Evolutionary conservation across 169 alveolate species (phyloP), one percentile per base, ranked within the genome.

Genomic region (Babesia bovis): DNA sequence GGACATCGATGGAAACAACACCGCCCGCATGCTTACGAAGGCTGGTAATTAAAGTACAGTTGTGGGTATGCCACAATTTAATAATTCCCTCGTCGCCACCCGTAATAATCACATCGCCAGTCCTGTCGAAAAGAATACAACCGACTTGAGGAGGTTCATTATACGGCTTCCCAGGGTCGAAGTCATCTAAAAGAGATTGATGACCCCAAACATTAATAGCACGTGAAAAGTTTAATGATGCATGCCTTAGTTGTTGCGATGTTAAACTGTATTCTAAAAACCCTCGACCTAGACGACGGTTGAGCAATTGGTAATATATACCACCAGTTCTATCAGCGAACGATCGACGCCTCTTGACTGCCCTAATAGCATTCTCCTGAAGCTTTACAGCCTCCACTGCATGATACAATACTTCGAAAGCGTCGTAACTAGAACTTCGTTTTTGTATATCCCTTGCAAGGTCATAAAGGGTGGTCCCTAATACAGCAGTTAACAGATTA

Each of bases 81-180:
- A 90, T 60, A 13, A 90, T 60, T 28, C 94, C 94, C 67, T 90
- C 93, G 35, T 82, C 90, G 13, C 94, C 94, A 3, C 92, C 94
- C 12, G 94, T 85, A 35, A 90, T 68, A n/a, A 90, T 17, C n/a
- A 71, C 90, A n/a, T 70, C 69, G 33, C 94, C 94, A 26, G 90
- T 59, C 30, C 40, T 86, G 73, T 86, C 92, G 69, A 78, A 78
- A 53, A 59, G 19, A 13, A 78, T 55, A 53, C 73, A 49, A n/a
- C 55, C 38, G 21, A 78, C 87, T 57, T 53, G 78, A 19, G 87
- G 87, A 10, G 87, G 87, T 63, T 67, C 83, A 41, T 56, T 69
- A 63, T 78, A 78, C 19, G 87, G 56, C 76, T 59, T 68, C 25
- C 40, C 51, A 0, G 42, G 61, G 74, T 67, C 83, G 19, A 69